These are phyloP conservation scores for Vigna radiata DNA, from an alignment of 306 rosid genomes.

Conservation along the genomic window DNA sequence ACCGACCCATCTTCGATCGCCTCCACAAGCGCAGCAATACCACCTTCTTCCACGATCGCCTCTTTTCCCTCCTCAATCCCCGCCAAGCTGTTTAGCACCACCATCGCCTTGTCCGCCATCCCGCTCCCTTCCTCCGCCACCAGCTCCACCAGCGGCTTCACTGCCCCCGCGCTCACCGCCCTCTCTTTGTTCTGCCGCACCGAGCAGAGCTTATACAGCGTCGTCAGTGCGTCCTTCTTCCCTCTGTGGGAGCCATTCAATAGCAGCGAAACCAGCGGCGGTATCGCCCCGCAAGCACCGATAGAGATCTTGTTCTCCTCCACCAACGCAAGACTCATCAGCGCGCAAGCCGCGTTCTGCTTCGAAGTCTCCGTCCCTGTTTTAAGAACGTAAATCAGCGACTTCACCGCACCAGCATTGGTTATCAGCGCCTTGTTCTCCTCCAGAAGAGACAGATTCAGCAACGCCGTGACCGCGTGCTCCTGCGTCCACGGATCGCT, in stretches of 20 bases:
- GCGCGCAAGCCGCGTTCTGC: constrained; percentile 89
- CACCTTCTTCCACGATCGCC: constrained; percentile 76
- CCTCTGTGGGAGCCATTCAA: constrained; percentile 73
- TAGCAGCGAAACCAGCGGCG: constrained; percentile 73
- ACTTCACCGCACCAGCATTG: constrained; percentile 72
- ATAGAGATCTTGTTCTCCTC: constrained; percentile 83
- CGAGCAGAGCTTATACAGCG: constrained; percentile 81
- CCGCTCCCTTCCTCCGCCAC: constrained; percentile 85
- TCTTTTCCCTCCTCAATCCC: constrained; percentile 70
- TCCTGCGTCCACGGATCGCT: constrained; percentile 90
- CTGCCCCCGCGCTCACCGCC: constrained; percentile 79
- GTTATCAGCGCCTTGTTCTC: constrained; percentile 69
- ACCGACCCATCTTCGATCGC: constrained; percentile 82
- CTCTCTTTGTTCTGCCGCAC: constrained; percentile 74
- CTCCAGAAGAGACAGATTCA: constrained; percentile 79
- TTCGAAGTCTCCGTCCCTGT: constrained; percentile 84
- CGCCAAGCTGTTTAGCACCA: constrained; percentile 76
- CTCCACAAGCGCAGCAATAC: constrained; percentile 80
- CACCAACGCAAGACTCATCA: constrained; percentile 70
- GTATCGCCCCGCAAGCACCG: constrained; percentile 84
- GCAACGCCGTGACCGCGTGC: constrained; percentile 81
- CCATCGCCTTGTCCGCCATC: constrained; percentile 84
- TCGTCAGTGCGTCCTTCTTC: constrained; percentile 81
- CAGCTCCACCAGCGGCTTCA: constrained; percentile 76
- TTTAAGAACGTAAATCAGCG: constrained; percentile 73